These are phyloP conservation scores for Articulospora tetracladia DNA, from an alignment of 495 filamentous ascomycete genomes.

Conservation along the genomic window DNA sequence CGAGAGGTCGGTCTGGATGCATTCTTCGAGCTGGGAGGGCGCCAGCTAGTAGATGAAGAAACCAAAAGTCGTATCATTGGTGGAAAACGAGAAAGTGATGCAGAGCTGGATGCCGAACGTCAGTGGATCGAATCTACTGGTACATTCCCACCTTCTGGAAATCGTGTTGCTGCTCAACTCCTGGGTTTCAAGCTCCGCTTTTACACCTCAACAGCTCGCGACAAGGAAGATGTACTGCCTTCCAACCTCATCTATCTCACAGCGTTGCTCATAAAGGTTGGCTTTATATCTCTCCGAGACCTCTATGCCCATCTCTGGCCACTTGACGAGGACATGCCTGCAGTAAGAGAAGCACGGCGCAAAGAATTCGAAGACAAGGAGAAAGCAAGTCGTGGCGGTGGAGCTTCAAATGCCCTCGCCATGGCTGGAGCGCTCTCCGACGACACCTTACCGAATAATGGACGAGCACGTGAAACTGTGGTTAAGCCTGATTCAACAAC, in stretches of 20 bases:
- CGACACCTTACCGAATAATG: slow-evolving; percentile 56
- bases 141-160: slow-evolving; percentile 79
- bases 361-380: slow-evolving; percentile 81
- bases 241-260: slow-evolving; percentile 89
- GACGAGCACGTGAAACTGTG: slow-evolving; percentile 22
- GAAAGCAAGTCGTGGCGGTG: slow-evolving; percentile 53
- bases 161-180: slow-evolving; percentile 86
- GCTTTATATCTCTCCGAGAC: slow-evolving; percentile 92
- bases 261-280: slow-evolving; percentile 91
- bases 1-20: slow-evolving; percentile 70
- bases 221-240: slow-evolving; percentile 65
- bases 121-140: slow-evolving; percentile 76
- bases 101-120: slow-evolving; percentile 43
- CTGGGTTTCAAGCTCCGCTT: slow-evolving; percentile 97
- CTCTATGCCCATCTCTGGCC: slow-evolving; percentile 93
- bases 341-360: slow-evolving; percentile 57
- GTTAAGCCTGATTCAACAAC: slow-evolving; percentile 36
- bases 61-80: slow-evolving; percentile 39
- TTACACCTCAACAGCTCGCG: slow-evolving; percentile 72
- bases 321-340: slow-evolving; percentile 75
- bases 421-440: slow-evolving; percentile 85
- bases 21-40: slow-evolving; percentile 81
- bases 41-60: slow-evolving; percentile 47
- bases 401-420: slow-evolving; percentile 77
- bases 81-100: slow-evolving; percentile 31